Evolutionary conservation across 495 filamentous ascomycete species (phyloP).

Genomic region (Daldinia loculata): DNA sequence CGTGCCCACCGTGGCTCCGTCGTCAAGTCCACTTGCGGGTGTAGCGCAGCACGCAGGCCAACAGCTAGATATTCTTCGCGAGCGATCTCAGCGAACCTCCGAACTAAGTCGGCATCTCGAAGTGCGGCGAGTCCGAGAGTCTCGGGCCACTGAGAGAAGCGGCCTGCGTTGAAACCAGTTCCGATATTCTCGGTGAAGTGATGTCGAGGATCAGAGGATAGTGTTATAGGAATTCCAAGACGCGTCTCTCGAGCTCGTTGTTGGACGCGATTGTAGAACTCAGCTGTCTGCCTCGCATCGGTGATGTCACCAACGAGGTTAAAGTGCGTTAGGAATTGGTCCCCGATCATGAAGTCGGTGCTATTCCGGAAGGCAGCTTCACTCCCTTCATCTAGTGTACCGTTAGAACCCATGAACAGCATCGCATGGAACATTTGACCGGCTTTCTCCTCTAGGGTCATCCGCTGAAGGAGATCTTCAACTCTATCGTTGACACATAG

Average conservation of each 20-base stretch:
- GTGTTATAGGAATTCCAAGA: slow-evolving; percentile 38
- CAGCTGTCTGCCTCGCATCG: slow-evolving; percentile 22
- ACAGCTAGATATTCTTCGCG: slow-evolving; percentile 41
- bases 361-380: slow-evolving; percentile 19
- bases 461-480: slow-evolving; percentile 64
- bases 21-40: slow-evolving; percentile 51
- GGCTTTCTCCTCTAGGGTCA: slow-evolving; percentile 70
- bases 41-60: slow-evolving; percentile 42
- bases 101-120: slow-evolving; percentile 17
- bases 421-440: slow-evolving; percentile 63
- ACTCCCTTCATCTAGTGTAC: slow-evolving; percentile 33
- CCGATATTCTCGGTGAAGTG: slow-evolving; percentile 37
- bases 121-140: slow-evolving; percentile 43
- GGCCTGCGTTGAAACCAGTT: slow-evolving; percentile 34
- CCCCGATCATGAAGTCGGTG: slow-evolving; percentile 37
- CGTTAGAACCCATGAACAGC: slow-evolving; percentile 35
- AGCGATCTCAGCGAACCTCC: slow-evolving; percentile 37
- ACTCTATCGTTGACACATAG: slow-evolving; percentile 62
- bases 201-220: slow-evolving; percentile 41
- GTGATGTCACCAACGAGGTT: slow-evolving; percentile 34
- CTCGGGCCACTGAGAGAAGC: slow-evolving; percentile 42
- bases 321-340: slow-evolving; percentile 37
- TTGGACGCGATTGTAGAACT: slow-evolving; percentile 36
- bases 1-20: slow-evolving; percentile 53
- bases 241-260: slow-evolving; percentile 35